Percentiles rank a stretch among this genome's conserved stretches.
Evolutionary conservation across 331 rosid species (phyloP).

Genomic region (Cydonia oblonga): DNA sequence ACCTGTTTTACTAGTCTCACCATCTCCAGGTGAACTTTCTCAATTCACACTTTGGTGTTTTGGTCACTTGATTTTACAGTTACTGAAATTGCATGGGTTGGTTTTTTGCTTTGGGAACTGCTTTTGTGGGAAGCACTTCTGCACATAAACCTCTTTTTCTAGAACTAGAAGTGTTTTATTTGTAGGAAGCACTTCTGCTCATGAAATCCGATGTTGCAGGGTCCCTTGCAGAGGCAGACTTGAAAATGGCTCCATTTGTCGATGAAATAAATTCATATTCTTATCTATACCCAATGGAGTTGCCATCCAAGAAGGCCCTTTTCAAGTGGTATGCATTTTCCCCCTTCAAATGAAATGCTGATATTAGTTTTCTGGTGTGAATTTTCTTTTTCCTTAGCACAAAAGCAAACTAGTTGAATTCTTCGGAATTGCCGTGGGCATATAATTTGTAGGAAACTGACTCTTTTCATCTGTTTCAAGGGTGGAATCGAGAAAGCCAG

Average conservation of each 20-base stretch:
- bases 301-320: conserved; percentile 52
- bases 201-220: conserved; percentile 30
- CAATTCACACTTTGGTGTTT: no score
- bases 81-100: background rate
- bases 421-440: background rate
- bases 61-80: no score
- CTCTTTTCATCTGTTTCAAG: conserved; percentile 46
- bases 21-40: conserved; percentile 31
- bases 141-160: background rate
- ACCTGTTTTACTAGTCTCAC: conserved; percentile 29
- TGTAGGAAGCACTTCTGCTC: no score
- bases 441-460: conserved; percentile 25
- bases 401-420: background rate
- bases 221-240: conserved; percentile 54
- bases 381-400: background rate
- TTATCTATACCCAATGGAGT: conserved; percentile 66
- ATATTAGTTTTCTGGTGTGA: conserved; percentile 1
- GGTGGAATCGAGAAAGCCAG: conserved; percentile 97
- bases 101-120: background rate
- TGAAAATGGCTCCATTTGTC: conserved; percentile 46
- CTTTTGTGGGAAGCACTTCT: background rate
- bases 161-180: background rate
- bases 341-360: background rate
- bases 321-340: conserved; percentile 63
- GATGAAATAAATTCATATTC: conserved; percentile 81